Base-by-base conservation (phyloP, 1,284 basidiomycete species). In the Ceratobasidium sp. region DNA sequence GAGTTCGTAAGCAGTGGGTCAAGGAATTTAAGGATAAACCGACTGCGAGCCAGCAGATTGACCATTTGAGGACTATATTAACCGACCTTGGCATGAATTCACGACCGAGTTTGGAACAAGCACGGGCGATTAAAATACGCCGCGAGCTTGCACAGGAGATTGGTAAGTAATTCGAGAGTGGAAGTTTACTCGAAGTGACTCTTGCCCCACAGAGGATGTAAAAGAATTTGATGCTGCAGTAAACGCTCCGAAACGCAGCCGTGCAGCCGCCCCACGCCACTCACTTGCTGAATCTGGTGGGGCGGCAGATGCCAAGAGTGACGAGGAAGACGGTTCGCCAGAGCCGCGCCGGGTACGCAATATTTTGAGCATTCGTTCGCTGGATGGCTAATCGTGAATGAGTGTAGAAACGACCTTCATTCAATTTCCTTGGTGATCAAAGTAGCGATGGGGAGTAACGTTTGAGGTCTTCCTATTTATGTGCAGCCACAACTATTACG, bases 111-210 rank as follows among this genome's bases (percentile, higher is more conserved):
- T 75, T 94, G 78, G 90, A 91, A 71, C 90, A 94, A 80, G 94
- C 94, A 1, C 91, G 87, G 76, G 80, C 82, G 0, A 89, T 96
- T 77, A 90, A 85, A 75, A 86, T 83, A 77, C 86, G 86, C 77
- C 82, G 92, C 58, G 93, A 94, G 77, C 80, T 95, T 8, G 91
- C 86, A 30, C 84, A 92, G 75, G 94, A 96, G 78, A 84, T 96
- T 16, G 86, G 93, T 94, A 76, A 48, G 87, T 14, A n/a, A 16
- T 74, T 6, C 65, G n/a, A 34, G n/a, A n/a, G n/a, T n/a, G n/a
- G n/a, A n/a, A n/a, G n/a, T n/a, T n/a, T n/a, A 12, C 12, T 34
- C 32, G 30, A 34, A 53, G 28, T 26, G 18, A 2, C 23, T 5
- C 64, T 39, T 32, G 36, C 55, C 48, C 26, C 28, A 16, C 52